Conservation (phyloP, 805 yeast species). For the Candida endomychidarum region DNA sequence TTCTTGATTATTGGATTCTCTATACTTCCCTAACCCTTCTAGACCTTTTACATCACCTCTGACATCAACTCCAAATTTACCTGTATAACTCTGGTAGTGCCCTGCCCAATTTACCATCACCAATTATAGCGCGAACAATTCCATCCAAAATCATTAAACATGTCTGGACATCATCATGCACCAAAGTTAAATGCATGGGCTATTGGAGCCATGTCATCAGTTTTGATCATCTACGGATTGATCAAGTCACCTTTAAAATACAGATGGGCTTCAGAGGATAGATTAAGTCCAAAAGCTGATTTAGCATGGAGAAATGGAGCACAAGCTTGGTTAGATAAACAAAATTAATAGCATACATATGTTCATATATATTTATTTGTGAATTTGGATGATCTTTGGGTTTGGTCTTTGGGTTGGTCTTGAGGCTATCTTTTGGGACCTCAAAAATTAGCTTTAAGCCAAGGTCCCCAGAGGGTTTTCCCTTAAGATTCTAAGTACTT, state of each 20-base stretch:
- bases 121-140: conserved; percentile 7
- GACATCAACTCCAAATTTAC: too few relatives aligned
- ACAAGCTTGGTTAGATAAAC: conserved; percentile 41
- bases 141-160: conserved; percentile 1
- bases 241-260: conserved; percentile 46
- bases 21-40: too few relatives aligned
- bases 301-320: conserved; percentile 49
- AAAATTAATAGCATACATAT: conserved; percentile 1
- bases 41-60: too few relatives aligned
- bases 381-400: too few relatives aligned
- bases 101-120: conserved; percentile 7
- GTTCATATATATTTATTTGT: not conserved
- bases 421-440: too few relatives aligned
- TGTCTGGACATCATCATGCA: conserved; percentile 29
- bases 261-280: conserved; percentile 40
- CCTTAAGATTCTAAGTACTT: not conserved
- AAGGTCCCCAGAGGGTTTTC: too few relatives aligned
- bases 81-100: too few relatives aligned
- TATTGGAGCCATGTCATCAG: conserved; percentile 43
- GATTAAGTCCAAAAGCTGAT: conserved; percentile 48
- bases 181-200: conserved; percentile 43
- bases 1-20: too few relatives aligned
- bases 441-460: too few relatives aligned
- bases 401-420: too few relatives aligned
- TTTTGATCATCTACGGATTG: conserved; percentile 32